These are phyloP conservation scores for Fusarium anthophilum DNA, from an alignment of 2,329 filamentous ascomycete species.

Conservation along the genomic window DNA sequence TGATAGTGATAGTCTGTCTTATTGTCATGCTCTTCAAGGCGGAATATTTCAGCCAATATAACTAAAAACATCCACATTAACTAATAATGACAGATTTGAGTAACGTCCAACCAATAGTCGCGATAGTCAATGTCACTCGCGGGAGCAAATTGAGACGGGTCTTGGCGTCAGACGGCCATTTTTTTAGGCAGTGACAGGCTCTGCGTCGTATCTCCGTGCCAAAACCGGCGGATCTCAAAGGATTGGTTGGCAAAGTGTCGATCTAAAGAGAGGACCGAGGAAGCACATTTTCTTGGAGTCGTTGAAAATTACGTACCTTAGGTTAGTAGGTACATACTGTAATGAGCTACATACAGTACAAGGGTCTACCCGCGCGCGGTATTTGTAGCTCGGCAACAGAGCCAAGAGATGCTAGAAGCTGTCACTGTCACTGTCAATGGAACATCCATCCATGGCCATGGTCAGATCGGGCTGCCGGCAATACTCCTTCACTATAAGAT, in stretches of 20 bases:
- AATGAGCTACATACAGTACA: background rate
- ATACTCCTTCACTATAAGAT: background rate
- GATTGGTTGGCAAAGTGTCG: background rate
- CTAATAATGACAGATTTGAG: background rate
- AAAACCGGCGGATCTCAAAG: conserved; percentile 31
- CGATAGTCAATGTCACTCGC: conserved; percentile 20
- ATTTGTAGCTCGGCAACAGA: background rate
- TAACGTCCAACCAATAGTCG: conserved; percentile 10
- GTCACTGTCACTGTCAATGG: background rate
- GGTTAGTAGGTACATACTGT: background rate
- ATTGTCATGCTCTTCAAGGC: background rate
- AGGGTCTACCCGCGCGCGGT: background rate
- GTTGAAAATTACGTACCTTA: background rate
- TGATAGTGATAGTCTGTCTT: background rate
- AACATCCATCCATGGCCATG: background rate
- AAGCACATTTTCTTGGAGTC: background rate
- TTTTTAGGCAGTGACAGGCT: conserved; percentile 8
- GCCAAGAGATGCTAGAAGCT: background rate
- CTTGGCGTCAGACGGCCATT: background rate
- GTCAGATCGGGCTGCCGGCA: conserved; percentile 12
- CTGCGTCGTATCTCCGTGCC: conserved; percentile 31
- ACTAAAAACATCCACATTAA: conserved; percentile 3
- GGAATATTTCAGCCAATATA: background rate
- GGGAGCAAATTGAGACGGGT: background rate
- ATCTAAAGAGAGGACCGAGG: background rate